Evolutionary conservation across 2,329 filamentous ascomycete genomes (phyloP).

Genomic region (Blastomyces silverae): DNA sequence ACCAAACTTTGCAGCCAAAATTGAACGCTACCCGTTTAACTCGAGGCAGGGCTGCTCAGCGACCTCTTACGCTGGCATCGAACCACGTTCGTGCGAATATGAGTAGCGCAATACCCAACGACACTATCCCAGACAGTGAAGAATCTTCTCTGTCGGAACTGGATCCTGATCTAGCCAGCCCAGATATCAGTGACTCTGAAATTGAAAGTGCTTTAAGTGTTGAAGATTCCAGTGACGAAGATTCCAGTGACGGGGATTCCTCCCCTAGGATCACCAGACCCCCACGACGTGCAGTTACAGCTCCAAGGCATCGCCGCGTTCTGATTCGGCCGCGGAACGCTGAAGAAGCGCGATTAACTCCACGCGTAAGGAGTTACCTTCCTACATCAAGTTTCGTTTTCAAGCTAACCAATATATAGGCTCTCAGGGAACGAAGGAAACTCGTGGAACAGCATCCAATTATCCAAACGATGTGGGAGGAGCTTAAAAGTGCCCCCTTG

Average conservation of each 20-base stretch:
- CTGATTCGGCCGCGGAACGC: neutral
- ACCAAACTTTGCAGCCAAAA: neutral
- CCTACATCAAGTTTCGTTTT: neutral
- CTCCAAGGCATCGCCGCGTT: constrained; percentile 2
- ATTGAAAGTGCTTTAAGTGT: constrained; percentile 4
- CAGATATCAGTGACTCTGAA: neutral
- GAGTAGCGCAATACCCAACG: neutral
- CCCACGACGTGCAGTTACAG: constrained; percentile 1
- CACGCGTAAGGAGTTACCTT: constrained; percentile 12
- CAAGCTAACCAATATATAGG: constrained; percentile 25
- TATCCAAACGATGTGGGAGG: constrained; percentile 76
- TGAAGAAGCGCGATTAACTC: constrained; percentile 10
- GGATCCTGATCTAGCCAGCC: constrained; percentile 8
- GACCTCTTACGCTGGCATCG: neutral
- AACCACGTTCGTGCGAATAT: neutral
- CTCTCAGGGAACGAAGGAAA: constrained; percentile 53
- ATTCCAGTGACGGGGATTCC: neutral
- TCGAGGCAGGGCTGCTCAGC: neutral
- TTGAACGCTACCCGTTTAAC: neutral
- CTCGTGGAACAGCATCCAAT: constrained; percentile 72
- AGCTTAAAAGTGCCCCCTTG: constrained; percentile 60
- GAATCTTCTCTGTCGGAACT: constrained; percentile 14
- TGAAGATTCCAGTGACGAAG: constrained; percentile 1
- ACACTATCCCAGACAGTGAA: constrained; percentile 12
- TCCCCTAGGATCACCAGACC: neutral